phyloP scores from a whole-genome alignment of 176 grass and related monocot species.

The Avena atlantica region DNA sequence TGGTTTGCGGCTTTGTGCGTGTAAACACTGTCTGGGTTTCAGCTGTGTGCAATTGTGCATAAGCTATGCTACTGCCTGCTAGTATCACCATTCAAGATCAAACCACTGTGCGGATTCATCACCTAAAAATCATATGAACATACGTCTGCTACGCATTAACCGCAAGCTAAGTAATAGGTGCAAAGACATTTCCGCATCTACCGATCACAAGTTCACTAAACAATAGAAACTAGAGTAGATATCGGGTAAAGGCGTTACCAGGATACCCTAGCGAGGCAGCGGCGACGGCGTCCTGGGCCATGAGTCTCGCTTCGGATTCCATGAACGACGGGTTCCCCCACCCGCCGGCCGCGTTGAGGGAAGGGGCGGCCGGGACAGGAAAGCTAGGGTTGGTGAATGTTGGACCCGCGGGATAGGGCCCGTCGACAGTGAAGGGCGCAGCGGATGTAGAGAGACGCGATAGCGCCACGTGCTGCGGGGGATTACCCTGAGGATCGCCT shows the following conservation, averaged over 20 bases:
- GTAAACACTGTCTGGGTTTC: neutral
- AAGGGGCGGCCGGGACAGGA: conserved; percentile 50
- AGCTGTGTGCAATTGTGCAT: neutral
- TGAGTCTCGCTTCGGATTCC: conserved; percentile 60
- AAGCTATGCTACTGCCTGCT: neutral
- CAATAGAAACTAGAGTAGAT: neutral
- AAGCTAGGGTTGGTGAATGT: conserved; percentile 22
- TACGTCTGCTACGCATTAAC: conserved; percentile 24
- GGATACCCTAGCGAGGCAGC: neutral
- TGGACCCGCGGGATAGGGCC: conserved; percentile 45
- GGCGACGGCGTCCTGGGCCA: conserved; percentile 16
- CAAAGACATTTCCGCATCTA: neutral
- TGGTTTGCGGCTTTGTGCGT: neutral
- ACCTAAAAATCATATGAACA: conserved; percentile 11
- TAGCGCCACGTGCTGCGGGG: conserved; percentile 10
- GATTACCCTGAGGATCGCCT: conserved; percentile 31
- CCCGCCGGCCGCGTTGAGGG: conserved; percentile 38
- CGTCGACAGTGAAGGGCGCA: conserved; percentile 52
- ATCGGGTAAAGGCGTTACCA: conserved; percentile 25
- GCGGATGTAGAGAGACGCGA: conserved; percentile 55
- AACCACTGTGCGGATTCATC: neutral
- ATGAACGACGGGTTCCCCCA: conserved; percentile 58
- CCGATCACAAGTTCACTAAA: conserved; percentile 13
- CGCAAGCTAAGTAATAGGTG: neutral
- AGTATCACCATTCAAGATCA: conserved; percentile 17